Evolutionary conservation across 768 basidiomycete genomes (phyloP), one percentile per base, ranked within the genome.

Genomic region (Pleurotus eryngii): DNA sequence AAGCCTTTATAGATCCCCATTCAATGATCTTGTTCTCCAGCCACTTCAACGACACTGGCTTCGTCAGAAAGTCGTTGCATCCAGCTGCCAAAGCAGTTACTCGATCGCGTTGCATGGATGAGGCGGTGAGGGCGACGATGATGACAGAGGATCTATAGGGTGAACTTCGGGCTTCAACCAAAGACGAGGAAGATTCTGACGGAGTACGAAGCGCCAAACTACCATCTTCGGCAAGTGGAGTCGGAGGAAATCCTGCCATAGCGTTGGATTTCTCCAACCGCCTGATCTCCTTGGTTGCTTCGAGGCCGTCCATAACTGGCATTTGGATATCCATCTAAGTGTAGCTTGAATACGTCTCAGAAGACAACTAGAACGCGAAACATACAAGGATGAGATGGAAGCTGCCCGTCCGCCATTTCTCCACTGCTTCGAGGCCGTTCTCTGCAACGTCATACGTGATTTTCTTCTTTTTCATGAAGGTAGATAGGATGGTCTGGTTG

Each of bases 311-410:
- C 91, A 97, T 98, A 63, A 98, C 87, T 7, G 97, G 97, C 84
- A 99, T 95, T 73, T 98, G 96, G 55, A 99, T 98, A 75, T 99
- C 97, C 97, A 99, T 99, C 96, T 98, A 17, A 3, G 62, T 26
- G 48, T 61, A 47, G n/a, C 18, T 22, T 62, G 45, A 59, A 5
- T 37, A 60, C 20, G 27, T 38, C n/a, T 17, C 39, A 37, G 20
- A 17, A 45, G n/a, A 42, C 39, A 39, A 18, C 30, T 39, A 20
- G 35, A n/a, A 5, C 27, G 15, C 57, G 56, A 30, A 9, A 76
- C 91, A 62, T 60, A 97, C 96, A 72, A 99, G 73, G 55, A 99
- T 98, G 49, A 99, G 79, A 76, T 99, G 96, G 73, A 97, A 99
- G 51, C 80, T 86, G 18, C 96, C 97, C 5, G 85, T 89, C 59